Conservation (phyloP, 306 rosid genomes). For the Acmispon strigosus region DNA sequence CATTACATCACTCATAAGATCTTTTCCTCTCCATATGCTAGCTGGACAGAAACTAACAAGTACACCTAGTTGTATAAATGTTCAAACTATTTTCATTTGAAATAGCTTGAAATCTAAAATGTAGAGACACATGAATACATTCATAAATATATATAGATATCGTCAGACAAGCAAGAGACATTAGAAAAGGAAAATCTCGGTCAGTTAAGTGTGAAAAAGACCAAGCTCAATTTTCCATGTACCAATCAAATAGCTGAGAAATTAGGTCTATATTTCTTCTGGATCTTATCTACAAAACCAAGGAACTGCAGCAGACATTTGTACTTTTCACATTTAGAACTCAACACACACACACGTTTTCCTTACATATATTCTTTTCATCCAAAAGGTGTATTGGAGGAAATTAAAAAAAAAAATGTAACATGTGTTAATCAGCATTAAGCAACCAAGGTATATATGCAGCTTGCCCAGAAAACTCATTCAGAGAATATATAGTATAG, state of each 20-base stretch:
- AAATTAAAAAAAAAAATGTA: not conserved
- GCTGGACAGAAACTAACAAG: not conserved
- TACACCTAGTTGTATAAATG: not conserved
- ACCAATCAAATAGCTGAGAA: not conserved
- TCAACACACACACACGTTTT: not conserved
- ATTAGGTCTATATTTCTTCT: not conserved
- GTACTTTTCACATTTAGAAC: not conserved
- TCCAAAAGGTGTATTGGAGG: not conserved
- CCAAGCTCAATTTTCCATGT: not conserved
- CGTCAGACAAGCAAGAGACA: not conserved
- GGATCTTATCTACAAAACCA: not conserved
- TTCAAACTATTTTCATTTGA: not conserved
- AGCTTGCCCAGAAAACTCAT: conserved; percentile 18
- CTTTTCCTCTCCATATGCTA: too few species aligned
- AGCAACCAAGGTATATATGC: too few species aligned
- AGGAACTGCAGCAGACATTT: not conserved
- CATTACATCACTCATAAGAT: too few species aligned
- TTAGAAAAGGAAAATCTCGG: not conserved
- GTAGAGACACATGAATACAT: not conserved
- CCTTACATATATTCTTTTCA: not conserved
- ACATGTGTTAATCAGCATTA: not conserved
- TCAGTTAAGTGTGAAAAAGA: not conserved
- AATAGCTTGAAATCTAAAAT: not conserved
- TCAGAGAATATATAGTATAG: not conserved
- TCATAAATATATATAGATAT: not conserved